Base-by-base conservation (phyloP, 2,329 filamentous ascomycete genomes). In the Neoarthrinium moseri region DNA sequence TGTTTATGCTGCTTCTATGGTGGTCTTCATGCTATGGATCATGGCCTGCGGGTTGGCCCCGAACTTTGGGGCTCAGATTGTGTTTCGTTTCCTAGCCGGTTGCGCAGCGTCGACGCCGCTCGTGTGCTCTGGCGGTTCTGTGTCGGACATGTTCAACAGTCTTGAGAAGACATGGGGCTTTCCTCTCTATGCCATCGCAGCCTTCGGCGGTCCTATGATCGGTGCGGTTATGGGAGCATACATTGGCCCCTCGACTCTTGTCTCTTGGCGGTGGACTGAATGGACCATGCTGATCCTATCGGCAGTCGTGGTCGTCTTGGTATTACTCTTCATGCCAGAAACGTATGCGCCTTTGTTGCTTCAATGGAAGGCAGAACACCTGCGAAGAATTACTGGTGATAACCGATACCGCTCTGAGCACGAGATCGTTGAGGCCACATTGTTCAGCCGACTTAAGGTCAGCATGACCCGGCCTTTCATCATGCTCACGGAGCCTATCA, bases 261-360 rank as follows among this genome's bases (percentile, higher is more conserved):
- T 63, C 2, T 72, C 69, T 40, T 87, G 83, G 75, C 71, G 78
- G n/a, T 85, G 80, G 80, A 71, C 72, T 0, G 83, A 86, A 59
- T 87, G 84, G 65, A 72, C 81, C 1, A 72, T 86, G 47, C 65
- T 86, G 24, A 86, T 87, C 41, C 83, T 81, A 72, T 74, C 81
- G 0, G 79, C 72, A 0, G 59, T 75, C 5, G 65, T 84, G 47
- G 70, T 85, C 20, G 60, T 69, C n/a, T 55, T 47, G 26, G 24
- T 51, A 43, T 48, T 51, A 29, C 26, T 39, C 37, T 47, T 47
- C 30, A 43, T 47, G 39, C 49, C 45, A 38, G 42, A 49, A 40
- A 38, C 49, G 34, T 46, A 26, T 46, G 47, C 47, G 26, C 41
- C 43, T 46, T 40, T 45, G 39, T 64, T 87, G 4, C 63, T 87